Percentiles rank a stretch among this genome's conserved stretches.
phyloP scores from a whole-genome alignment of 495 filamentous ascomycete genomes.

The Parachaetomium inaequale region DNA sequence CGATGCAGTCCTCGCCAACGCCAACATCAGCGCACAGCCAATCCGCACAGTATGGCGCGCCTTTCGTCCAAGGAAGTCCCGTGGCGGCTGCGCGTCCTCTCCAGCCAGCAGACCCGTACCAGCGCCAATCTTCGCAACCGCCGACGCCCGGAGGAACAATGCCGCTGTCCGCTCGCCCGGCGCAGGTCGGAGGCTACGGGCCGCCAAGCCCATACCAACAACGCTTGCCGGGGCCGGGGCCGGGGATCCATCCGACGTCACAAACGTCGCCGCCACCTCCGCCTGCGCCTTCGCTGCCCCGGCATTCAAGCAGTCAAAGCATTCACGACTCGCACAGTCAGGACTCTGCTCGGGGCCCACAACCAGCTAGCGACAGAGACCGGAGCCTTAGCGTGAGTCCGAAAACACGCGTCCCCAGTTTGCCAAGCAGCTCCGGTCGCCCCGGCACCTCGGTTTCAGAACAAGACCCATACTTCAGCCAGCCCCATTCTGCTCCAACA shows the following conservation, averaged over 20 bases:
- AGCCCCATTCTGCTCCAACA: constrained; percentile 31
- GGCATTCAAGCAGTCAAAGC: constrained; percentile 46
- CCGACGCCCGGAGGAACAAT: constrained; percentile 54
- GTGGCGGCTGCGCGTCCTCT: constrained; percentile 43
- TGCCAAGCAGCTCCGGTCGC: constrained; percentile 45
- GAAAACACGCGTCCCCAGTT: constrained; percentile 56
- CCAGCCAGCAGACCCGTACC: constrained; percentile 43
- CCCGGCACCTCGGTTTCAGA: constrained; percentile 41
- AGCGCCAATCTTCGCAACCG: constrained; percentile 52
- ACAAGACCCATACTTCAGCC: constrained; percentile 37
- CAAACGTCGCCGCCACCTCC: constrained; percentile 38
- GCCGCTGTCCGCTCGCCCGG: constrained; percentile 44
- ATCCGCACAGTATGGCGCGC: constrained; percentile 44
- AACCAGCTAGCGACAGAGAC: constrained; percentile 52
- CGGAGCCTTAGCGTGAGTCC: constrained; percentile 61
- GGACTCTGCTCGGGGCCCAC: constrained; percentile 35
- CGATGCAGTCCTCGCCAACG: constrained; percentile 52
- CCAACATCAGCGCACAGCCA: constrained; percentile 57
- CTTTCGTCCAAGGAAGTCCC: constrained; percentile 53
- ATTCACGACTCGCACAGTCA: constrained; percentile 38
- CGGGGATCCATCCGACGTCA: constrained; percentile 32
- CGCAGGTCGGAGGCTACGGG: constrained; percentile 21
- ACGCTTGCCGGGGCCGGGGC: constrained; percentile 40
- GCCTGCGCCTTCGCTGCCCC: constrained; percentile 42
- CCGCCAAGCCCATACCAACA: constrained; percentile 55